Base-by-base conservation (phyloP, 495 filamentous ascomycete genomes). In the Talaromyces wortmannii region DNA sequence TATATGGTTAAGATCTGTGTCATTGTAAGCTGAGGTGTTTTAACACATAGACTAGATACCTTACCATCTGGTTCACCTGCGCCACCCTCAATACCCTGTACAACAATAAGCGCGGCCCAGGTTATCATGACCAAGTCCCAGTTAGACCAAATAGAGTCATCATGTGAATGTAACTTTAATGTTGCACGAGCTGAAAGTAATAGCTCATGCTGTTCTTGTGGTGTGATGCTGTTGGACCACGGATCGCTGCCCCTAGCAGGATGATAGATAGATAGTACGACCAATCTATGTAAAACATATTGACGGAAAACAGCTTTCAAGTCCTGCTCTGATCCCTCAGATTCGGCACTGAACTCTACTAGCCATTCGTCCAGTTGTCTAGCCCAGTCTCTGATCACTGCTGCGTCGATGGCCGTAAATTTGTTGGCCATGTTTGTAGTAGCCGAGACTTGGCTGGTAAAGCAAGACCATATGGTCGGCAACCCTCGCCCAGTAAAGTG, bases 221-320 rank as follows among this genome's bases (percentile, higher is more conserved):
- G 52, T n/a, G 52, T 53, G n/a, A 45, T 53, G 17, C 52, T 53
- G 31, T 53, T 53, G 10, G 52, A 53, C 52, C 52, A 53, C 52
- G 45, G 43, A 29, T 53, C 52, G 13, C 52, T 45, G 11, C 52
- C 52, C 40, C 52, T 45, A 11, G 17, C 42, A 0, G 52, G 52
- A 29, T 53, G 52, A 33, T 53, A 53, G 43, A 53, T 53, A 31
- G 52, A 53, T 10, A 53, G 17, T 12, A 53, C 52, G 7, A 53
- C 52, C 8, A 53, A 42, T 53, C 52, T 36, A 53, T 53, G 52
- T 7, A 53, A 42, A 4, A 53, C 52, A n/a, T 53, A 53, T 53
- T 53, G 52, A 36, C 52, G 52, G 17, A 53, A 53, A 18, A 53
- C 52, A 13, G 29, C 4, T 32, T 32, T 53, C 40, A 53, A 30